These are phyloP conservation scores for Aspergillus ruber DNA, from an alignment of 2,329 filamentous ascomycete genomes.

Conservation along the genomic window DNA sequence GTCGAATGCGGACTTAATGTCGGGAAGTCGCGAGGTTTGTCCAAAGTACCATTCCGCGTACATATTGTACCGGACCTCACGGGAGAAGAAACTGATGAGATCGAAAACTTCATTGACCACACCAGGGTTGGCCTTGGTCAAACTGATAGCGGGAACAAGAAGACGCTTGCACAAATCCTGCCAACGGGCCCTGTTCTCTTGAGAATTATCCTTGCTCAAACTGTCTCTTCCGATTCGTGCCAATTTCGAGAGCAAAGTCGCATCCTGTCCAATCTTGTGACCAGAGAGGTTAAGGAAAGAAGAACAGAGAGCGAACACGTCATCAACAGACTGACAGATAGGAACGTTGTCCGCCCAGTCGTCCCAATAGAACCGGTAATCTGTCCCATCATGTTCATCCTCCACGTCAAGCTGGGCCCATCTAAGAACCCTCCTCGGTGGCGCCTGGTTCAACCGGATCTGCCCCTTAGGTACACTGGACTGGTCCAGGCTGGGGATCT, in stretches of 20 bases:
- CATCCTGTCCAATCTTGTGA: conserved; percentile 81
- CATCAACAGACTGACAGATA: conserved; percentile 81
- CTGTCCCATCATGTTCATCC: conserved; percentile 65
- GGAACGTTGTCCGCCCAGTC: conserved; percentile 95
- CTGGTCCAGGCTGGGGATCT: conserved; percentile 56
- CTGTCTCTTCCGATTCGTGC: conserved; percentile 78
- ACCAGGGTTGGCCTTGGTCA: conserved; percentile 76
- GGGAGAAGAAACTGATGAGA: conserved; percentile 71
- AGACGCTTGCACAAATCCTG: conserved; percentile 74
- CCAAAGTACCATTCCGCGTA: conserved; percentile 92
- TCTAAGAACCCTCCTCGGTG: conserved; percentile 61
- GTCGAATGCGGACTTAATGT: conserved; percentile 72
- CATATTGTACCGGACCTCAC: conserved; percentile 71
- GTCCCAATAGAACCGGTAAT: conserved; percentile 94
- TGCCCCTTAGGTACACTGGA: conserved; percentile 62
- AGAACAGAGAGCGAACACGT: conserved; percentile 79
- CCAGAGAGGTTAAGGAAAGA: conserved; percentile 81
- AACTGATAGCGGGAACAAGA: conserved; percentile 79
- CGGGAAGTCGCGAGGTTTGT: conserved; percentile 65
- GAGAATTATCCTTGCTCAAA: conserved; percentile 62
- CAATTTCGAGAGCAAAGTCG: conserved; percentile 70
- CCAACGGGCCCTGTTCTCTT: conserved; percentile 71
- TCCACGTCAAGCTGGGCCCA: conserved; percentile 79
- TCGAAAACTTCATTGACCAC: conserved; percentile 82
- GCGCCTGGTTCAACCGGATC: conserved; percentile 55